Base-by-base conservation (phyloP, 2,329 filamentous ascomycete genomes). In the Nigrospora oryzae region DNA sequence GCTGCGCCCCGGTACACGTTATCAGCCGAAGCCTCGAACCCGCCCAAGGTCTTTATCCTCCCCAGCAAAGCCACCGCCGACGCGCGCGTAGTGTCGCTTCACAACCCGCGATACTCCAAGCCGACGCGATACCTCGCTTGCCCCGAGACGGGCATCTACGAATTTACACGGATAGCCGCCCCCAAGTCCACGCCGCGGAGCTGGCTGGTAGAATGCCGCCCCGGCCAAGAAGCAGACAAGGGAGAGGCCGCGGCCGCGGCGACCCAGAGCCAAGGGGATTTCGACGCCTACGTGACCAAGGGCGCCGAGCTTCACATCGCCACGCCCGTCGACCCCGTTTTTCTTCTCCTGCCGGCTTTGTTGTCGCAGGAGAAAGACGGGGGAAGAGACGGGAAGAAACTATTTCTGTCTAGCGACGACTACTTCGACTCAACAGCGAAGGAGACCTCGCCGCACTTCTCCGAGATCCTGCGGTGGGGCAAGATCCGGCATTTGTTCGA, bases 251-350 rank as follows among this genome's bases (percentile, higher is more conserved):
- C 48, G n/a, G 42, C 38, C 3, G 37, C 49, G 33, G 49, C 53
- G 43, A 44, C 36, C 44, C 52, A 53, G 23, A 51, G 53, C 8
- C 16, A 19, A 35, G 30, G 15, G 13, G 17, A 38, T 14, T 32
- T 31, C 31, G 46, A 55, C n/a, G 47, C 62, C 0, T 63, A 67
- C 34, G 53, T 88, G 19, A 75, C 81, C 32, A 81, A 82, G 55
- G 74, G 73, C 37, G 81, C 88, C 32, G 81, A 89, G 48, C 67
- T 97, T n/a, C 84, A 86, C 56, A 66, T 97, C 47, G 88, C 91
- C 10, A 95, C 93, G 1, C 78, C 81, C 2, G 71, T 95, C 44
- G 93, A 98, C 62, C 77, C 87, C 5, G 59, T 96, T 3, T 97
- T 97, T 66, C 71, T 97, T 42, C 60, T 95, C 4, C 69, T 97